Percentiles rank a stretch among this genome's conserved stretches.
Conservation (phyloP, 1,139 yeast genomes). For the Blastobotrys raffinosifermentans region DNA sequence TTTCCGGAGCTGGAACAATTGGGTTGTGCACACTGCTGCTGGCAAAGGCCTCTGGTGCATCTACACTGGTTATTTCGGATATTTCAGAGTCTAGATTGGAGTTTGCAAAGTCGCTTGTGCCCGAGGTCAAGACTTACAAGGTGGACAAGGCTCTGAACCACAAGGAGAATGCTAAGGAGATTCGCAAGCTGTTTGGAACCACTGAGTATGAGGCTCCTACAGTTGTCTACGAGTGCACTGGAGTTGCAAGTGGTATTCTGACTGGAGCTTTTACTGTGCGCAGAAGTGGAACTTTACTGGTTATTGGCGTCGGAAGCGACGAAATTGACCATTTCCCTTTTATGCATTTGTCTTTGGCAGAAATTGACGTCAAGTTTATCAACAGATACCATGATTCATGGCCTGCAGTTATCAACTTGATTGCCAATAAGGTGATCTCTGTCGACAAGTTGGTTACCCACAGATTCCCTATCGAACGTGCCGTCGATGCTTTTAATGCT, state of each 20-base stretch:
- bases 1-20: slow-evolving; percentile 8
- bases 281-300: slow-evolving; percentile 3
- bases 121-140: slow-evolving; percentile 4
- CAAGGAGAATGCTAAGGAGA: slow-evolving; percentile 2
- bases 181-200: slow-evolving; percentile 1
- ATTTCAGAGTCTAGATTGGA: slow-evolving; percentile 2
- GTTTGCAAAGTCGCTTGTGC: slow-evolving; percentile 5
- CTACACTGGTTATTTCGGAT: slow-evolving; percentile 5
- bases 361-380: slow-evolving; percentile 5
- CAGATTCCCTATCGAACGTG: slow-evolving; percentile 3
- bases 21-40: slow-evolving; percentile 5
- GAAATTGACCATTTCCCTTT: slow-evolving; percentile 1
- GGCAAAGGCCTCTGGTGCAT: slow-evolving; percentile 7
- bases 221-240: slow-evolving; percentile 5
- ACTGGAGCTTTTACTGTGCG: slow-evolving; percentile 4
- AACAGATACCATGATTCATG: slow-evolving; percentile 4
- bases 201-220: neutral
- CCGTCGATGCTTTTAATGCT: neutral
- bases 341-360: slow-evolving; percentile 3
- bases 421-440: slow-evolving; percentile 3
- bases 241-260: slow-evolving; percentile 1
- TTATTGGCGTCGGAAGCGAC: slow-evolving; percentile 3
- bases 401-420: slow-evolving; percentile 5
- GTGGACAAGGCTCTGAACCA: neutral
- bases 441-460: slow-evolving; percentile 7